Conservation (phyloP, 176 grass and related monocot genomes). For the Carex parvula region DNA sequence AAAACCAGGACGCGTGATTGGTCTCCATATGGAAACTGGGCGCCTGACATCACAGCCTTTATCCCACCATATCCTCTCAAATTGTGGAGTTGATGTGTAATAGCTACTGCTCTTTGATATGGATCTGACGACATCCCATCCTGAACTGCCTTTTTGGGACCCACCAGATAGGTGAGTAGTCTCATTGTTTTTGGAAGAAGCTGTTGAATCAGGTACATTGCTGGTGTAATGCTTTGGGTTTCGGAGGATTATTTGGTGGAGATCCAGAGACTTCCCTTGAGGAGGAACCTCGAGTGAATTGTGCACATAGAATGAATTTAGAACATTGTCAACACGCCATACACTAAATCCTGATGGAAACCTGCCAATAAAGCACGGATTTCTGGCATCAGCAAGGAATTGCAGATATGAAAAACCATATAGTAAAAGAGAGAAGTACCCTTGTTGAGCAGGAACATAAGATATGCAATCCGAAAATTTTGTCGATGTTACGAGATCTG, state of each 20-base stretch:
- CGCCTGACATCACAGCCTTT: slow-evolving; percentile 75
- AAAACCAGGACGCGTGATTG: slow-evolving; percentile 65
- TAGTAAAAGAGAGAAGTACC: slow-evolving; percentile 33
- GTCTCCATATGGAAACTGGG: slow-evolving; percentile 89
- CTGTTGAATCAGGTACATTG: slow-evolving; percentile 45
- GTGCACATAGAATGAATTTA: slow-evolving; percentile 64
- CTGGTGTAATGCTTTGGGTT: slow-evolving; percentile 58
- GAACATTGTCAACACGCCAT: slow-evolving; percentile 88
- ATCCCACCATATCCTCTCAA: slow-evolving; percentile 99
- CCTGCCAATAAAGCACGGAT: neutral
- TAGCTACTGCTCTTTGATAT: slow-evolving; percentile 69
- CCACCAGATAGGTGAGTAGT: slow-evolving; percentile 37
- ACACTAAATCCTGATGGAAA: slow-evolving; percentile 62
- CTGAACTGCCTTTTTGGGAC: slow-evolving; percentile 38
- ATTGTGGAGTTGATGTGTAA: slow-evolving; percentile 84
- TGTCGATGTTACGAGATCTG: slow-evolving; percentile 75
- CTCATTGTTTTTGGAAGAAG: slow-evolving; percentile 35
- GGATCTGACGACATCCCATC: slow-evolving; percentile 75
- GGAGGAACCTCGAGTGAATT: slow-evolving; percentile 63
- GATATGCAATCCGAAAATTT: slow-evolving; percentile 72
- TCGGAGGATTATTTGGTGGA: slow-evolving; percentile 81
- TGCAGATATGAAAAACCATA: slow-evolving; percentile 9
- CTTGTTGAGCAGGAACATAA: slow-evolving; percentile 37
- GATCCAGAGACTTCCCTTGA: slow-evolving; percentile 50
- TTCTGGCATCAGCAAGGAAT: slow-evolving; percentile 12